Conservation (phyloP, 495 filamentous ascomycete genomes). For the Astrothelium subdiscretum region DNA sequence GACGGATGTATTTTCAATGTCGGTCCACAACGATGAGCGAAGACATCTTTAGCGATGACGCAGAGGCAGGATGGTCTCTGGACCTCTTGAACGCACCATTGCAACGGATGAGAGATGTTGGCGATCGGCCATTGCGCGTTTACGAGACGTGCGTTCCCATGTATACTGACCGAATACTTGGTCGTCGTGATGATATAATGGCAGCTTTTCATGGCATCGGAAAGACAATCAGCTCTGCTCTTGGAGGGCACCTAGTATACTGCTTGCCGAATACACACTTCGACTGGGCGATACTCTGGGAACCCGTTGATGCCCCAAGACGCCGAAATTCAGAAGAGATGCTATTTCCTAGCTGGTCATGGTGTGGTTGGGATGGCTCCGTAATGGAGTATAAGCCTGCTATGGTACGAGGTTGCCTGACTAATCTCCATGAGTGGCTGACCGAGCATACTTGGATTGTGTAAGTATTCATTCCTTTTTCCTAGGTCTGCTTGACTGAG, state of each 20-base stretch:
- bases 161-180: constrained; percentile 23
- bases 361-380: constrained; percentile 26
- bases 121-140: constrained; percentile 16
- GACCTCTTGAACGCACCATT: constrained; percentile 13
- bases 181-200: constrained; percentile 21
- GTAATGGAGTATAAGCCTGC: constrained; percentile 14
- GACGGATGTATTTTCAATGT: constrained; percentile 15
- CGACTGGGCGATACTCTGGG: constrained; percentile 26
- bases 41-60: constrained; percentile 16
- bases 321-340: constrained; percentile 1
- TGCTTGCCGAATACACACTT: constrained; percentile 25
- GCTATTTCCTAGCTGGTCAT: constrained; percentile 28
- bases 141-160: constrained; percentile 19
- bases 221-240: constrained; percentile 10
- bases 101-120: constrained; percentile 17
- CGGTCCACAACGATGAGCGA: constrained; percentile 16
- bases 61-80: constrained; percentile 19
- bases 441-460: constrained; percentile 28
- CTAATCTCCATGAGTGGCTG: constrained; percentile 26
- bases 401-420: constrained; percentile 18
- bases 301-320: constrained; percentile 5
- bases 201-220: constrained; percentile 25
- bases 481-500: neutral
- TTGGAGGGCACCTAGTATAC: constrained; percentile 15
- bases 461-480: neutral